Evolutionary conservation across 768 basidiomycete species (phyloP).

Genomic region (Leucocoprinus leucothites): DNA sequence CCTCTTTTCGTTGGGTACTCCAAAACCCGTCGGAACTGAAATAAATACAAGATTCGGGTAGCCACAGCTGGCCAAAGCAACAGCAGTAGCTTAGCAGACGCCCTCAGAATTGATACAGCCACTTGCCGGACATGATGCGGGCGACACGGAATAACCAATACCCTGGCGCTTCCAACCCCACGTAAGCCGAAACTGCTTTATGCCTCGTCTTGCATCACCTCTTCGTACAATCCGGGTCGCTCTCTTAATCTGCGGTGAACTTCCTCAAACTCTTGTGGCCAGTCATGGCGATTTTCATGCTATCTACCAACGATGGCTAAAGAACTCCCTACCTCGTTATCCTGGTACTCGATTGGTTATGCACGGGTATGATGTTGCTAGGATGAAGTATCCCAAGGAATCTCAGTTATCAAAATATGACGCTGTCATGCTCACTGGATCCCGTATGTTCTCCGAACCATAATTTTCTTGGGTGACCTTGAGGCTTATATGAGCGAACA

Average conservation of each 20-base stretch:
- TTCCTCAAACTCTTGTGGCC: slow-evolving; percentile 38
- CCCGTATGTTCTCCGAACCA: slow-evolving; percentile 43
- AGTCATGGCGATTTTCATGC: slow-evolving; percentile 54
- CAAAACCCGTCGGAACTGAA: too few relatives aligned
- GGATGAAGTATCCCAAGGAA: slow-evolving; percentile 53
- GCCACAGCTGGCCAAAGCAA: too few relatives aligned
- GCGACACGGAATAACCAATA: too few relatives aligned
- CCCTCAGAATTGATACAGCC: too few relatives aligned
- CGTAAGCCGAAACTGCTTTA: too few relatives aligned
- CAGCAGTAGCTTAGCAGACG: too few relatives aligned
- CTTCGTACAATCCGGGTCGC: slow-evolving; percentile 23
- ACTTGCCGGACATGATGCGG: too few relatives aligned
- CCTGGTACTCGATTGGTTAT: slow-evolving; percentile 44
- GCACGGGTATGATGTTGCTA: slow-evolving; percentile 60
- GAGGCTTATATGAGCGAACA: slow-evolving; percentile 25
- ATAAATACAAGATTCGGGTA: too few relatives aligned
- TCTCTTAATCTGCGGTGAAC: slow-evolving; percentile 67
- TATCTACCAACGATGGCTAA: slow-evolving; percentile 49
- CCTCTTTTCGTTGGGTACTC: too few relatives aligned
- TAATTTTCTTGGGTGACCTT: background rate
- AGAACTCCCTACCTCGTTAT: slow-evolving; percentile 20
- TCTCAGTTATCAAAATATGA: slow-evolving; percentile 52
- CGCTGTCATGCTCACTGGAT: slow-evolving; percentile 78
- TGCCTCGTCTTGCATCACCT: too few relatives aligned
- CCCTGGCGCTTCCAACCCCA: too few relatives aligned